These are phyloP conservation scores for Scheffersomyces coipomensis DNA, from an alignment of 805 yeast species.

Conservation along the genomic window DNA sequence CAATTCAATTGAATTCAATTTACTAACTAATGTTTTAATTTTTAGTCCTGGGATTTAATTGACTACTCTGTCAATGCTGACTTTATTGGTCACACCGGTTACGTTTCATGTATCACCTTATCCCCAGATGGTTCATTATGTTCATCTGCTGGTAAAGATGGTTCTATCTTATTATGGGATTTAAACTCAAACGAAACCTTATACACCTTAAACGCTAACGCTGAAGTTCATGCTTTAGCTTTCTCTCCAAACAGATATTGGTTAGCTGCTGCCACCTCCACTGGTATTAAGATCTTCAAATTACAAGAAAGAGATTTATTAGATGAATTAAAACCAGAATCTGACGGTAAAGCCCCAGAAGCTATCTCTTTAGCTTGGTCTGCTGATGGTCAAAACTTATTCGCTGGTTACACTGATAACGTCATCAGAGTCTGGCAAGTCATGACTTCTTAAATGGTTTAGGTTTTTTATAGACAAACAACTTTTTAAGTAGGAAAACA, in stretches of 20 bases:
- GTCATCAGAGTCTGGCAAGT: slow-evolving; percentile 99
- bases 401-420: slow-evolving; percentile 99
- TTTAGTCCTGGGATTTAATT: slow-evolving; percentile 90
- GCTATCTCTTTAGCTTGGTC: slow-evolving; percentile 99
- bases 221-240: slow-evolving; percentile 96
- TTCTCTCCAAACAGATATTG: slow-evolving; percentile 99
- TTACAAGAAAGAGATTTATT: slow-evolving; percentile 90
- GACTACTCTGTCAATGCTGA: slow-evolving; percentile 88
- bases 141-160: slow-evolving; percentile 99
- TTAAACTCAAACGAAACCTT: slow-evolving; percentile 79
- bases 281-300: slow-evolving; percentile 98
- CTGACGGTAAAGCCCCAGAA: slow-evolving; percentile 96
- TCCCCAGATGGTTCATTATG: slow-evolving; percentile 99
- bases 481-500: neutral
- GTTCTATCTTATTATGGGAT: slow-evolving; percentile 98
- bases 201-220: slow-evolving; percentile 92
- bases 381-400: slow-evolving; percentile 98
- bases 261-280: slow-evolving; percentile 99
- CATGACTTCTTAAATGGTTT: slow-evolving; percentile 63
- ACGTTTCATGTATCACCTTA: slow-evolving; percentile 93
- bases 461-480: neutral
- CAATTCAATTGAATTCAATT: neutral
- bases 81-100: slow-evolving; percentile 99
- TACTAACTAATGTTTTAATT: slow-evolving; percentile 24
- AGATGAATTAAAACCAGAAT: slow-evolving; percentile 98